A percentile compares a stretch with the other conserved stretches of the same genome.
Conservation (phyloP, 1,284 basidiomycete species). For the Irpex sp. region DNA sequence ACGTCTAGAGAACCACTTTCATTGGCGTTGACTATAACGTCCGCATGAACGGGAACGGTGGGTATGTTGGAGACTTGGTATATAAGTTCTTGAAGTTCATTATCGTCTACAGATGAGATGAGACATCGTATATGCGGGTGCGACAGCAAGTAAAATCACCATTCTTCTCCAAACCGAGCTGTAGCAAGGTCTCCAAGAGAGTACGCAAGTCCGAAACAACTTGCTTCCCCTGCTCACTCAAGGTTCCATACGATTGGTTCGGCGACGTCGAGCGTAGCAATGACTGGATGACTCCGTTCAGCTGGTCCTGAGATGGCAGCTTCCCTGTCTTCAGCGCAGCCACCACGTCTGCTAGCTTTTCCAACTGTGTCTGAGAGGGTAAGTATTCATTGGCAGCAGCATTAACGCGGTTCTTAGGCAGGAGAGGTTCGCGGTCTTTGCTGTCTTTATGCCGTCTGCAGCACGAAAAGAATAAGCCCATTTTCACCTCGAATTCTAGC, state of each 20-base stretch:
- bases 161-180: slow-evolving; percentile 45
- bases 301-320: slow-evolving; percentile 42
- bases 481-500: neutral
- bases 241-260: slow-evolving; percentile 22
- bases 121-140: neutral
- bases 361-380: slow-evolving; percentile 15
- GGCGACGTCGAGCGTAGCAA: slow-evolving; percentile 33
- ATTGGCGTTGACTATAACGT: slow-evolving; percentile 17
- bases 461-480: slow-evolving; percentile 15
- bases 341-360: slow-evolving; percentile 36
- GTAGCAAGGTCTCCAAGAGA: slow-evolving; percentile 32
- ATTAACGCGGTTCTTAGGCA: slow-evolving; percentile 4
- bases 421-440: slow-evolving; percentile 9
- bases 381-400: neutral
- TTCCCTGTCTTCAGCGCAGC: slow-evolving; percentile 42
- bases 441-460: slow-evolving; percentile 3
- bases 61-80: slow-evolving; percentile 17
- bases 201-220: slow-evolving; percentile 30
- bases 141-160: slow-evolving; percentile 26
- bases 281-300: slow-evolving; percentile 27
- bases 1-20: slow-evolving; percentile 1
- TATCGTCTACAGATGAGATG: slow-evolving; percentile 30
- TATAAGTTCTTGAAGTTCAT: slow-evolving; percentile 39
- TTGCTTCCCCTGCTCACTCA: slow-evolving; percentile 28
- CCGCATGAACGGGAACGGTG: slow-evolving; percentile 20